Conservation (phyloP, 306 rosid genomes). For the Adenanthera pavonina region DNA sequence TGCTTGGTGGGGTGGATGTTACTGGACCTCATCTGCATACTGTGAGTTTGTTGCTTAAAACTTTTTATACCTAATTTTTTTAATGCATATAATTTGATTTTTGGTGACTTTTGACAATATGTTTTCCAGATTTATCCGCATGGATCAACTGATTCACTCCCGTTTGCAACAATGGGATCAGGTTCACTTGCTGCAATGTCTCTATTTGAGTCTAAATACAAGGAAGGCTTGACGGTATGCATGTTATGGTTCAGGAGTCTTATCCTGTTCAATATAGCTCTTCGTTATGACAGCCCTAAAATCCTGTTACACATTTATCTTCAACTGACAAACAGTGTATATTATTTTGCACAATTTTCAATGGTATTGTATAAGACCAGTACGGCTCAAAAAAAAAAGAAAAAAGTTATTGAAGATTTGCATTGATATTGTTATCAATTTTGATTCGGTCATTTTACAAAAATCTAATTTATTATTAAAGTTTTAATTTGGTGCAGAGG, state of each 20-base stretch:
- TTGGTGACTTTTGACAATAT: conserved; percentile 38
- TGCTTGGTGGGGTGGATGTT: conserved; percentile 93
- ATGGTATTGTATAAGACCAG: neutral
- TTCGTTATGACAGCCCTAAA: neutral
- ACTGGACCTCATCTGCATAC: conserved; percentile 94
- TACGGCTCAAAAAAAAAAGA: neutral
- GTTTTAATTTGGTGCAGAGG: conserved; percentile 57
- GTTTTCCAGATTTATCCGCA: conserved; percentile 79
- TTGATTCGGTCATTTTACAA: neutral
- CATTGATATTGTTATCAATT: neutral
- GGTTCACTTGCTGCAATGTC: conserved; percentile 64
- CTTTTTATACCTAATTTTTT: conserved; percentile 7
- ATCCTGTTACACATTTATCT: neutral
- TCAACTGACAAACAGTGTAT: neutral
- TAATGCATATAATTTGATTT: conserved; percentile 29
- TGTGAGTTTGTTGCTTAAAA: conserved; percentile 55
- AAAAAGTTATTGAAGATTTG: neutral
- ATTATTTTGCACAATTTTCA: neutral
- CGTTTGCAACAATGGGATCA: conserved; percentile 63
- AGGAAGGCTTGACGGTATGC: conserved; percentile 64
- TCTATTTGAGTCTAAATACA: conserved; percentile 60
- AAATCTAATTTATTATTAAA: conserved; percentile 1
- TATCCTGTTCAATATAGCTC: neutral
- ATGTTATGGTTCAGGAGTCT: conserved; percentile 26
- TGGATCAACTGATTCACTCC: conserved; percentile 77